Evolutionary conservation across 768 basidiomycete genomes (phyloP).

Genomic region (Pleurotus djamor): DNA sequence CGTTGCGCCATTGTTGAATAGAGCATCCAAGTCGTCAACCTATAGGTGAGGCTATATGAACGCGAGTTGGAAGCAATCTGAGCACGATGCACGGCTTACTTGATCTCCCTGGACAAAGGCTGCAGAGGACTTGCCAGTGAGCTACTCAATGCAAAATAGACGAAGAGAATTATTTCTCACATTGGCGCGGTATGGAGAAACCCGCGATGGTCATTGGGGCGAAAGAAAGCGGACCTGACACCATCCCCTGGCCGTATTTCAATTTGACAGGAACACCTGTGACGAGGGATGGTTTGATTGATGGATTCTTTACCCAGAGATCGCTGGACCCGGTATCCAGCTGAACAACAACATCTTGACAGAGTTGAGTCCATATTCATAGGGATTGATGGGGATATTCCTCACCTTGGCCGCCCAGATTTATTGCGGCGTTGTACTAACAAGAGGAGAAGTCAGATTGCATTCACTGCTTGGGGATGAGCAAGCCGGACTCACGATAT

Average conservation of each 20-base stretch:
- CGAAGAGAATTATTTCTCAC: slow-evolving; percentile 27
- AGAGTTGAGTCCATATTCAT: neutral
- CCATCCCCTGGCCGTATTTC: neutral
- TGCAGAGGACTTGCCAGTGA: neutral
- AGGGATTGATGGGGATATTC: neutral
- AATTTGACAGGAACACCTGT: neutral
- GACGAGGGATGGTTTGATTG: neutral
- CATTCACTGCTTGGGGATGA: neutral
- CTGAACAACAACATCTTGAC: neutral
- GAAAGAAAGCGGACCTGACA: slow-evolving; percentile 40
- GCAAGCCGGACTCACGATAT: neutral
- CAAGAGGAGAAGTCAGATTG: no score
- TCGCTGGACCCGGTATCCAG: slow-evolving; percentile 1
- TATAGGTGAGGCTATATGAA: neutral
- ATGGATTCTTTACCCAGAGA: neutral
- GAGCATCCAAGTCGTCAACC: neutral
- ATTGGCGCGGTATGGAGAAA: slow-evolving; percentile 41
- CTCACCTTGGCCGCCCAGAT: slow-evolving; percentile 1
- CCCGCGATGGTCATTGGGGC: slow-evolving; percentile 42
- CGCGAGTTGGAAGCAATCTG: neutral
- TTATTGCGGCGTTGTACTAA: neutral
- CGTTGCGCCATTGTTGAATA: neutral
- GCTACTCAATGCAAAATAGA: neutral
- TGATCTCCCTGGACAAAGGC: neutral
- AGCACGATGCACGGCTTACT: neutral